These are phyloP conservation scores for Biscutella laevigata DNA, from an alignment of 441 rosid species.

Conservation along the genomic window DNA sequence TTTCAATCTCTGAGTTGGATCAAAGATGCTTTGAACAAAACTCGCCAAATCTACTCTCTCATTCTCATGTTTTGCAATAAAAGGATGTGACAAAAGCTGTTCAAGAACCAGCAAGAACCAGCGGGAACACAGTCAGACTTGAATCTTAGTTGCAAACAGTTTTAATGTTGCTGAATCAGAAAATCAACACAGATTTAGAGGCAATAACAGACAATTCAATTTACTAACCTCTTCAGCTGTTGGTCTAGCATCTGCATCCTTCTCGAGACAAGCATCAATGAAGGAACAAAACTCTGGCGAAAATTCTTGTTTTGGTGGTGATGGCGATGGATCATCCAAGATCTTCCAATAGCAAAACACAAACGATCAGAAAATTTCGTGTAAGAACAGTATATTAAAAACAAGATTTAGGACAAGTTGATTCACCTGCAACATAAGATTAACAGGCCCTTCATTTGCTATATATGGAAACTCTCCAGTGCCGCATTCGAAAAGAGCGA, in stretches of 20 bases:
- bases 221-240: constrained; percentile 81
- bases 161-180: background rate
- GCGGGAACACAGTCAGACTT: constrained; percentile 17
- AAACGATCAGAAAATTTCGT: background rate
- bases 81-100: constrained; percentile 86
- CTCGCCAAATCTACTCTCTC: constrained; percentile 55
- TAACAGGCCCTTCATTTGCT: constrained; percentile 83
- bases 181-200: background rate
- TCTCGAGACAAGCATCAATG: constrained; percentile 75
- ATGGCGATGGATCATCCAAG: constrained; percentile 91
- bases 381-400: background rate
- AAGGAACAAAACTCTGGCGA: constrained; percentile 93
- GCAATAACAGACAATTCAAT: background rate
- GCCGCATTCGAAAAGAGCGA: constrained; percentile 89
- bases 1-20: constrained; percentile 78
- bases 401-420: background rate
- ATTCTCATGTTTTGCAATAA: constrained; percentile 59
- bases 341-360: constrained; percentile 37
- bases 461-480: constrained; percentile 90
- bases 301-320: constrained; percentile 57
- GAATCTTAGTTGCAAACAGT: background rate
- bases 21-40: constrained; percentile 71
- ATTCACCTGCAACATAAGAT: constrained; percentile 86
- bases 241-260: constrained; percentile 77
- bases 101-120: constrained; percentile 18